Percentiles rank a stretch among this genome's conserved stretches.
These are phyloP conservation scores for Russula dissimulans DNA, from an alignment of 768 basidiomycete genomes.

Conservation along the genomic window DNA sequence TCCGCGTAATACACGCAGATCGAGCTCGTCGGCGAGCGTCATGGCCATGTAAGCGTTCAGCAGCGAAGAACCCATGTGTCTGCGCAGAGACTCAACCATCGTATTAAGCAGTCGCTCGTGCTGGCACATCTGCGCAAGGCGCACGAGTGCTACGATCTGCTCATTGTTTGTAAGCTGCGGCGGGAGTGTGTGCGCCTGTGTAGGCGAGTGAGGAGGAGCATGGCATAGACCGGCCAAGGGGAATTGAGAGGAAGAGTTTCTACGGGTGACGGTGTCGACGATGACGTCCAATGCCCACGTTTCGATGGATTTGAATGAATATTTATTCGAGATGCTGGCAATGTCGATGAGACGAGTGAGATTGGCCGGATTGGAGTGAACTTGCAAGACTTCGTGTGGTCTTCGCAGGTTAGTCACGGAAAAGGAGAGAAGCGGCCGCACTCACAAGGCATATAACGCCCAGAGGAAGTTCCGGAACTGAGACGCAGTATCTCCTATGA, in stretches of 20 bases:
- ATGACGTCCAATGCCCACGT: slow-evolving; percentile 71
- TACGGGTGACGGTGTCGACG: slow-evolving; percentile 54
- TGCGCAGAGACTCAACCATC: slow-evolving; percentile 48
- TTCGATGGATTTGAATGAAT: slow-evolving; percentile 64
- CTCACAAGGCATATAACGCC: slow-evolving; percentile 70
- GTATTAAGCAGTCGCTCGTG: slow-evolving; percentile 52
- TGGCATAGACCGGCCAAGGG: slow-evolving; percentile 25
- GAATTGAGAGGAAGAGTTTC: slow-evolving; percentile 40
- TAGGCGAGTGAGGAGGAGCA: slow-evolving; percentile 23
- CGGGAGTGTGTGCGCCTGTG: slow-evolving; percentile 13
- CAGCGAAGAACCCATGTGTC: slow-evolving; percentile 52
- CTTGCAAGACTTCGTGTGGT: slow-evolving; percentile 49
- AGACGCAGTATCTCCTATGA: slow-evolving; percentile 50
- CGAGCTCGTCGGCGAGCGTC: slow-evolving; percentile 62
- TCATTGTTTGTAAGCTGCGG: slow-evolving; percentile 17
- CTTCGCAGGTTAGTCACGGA: slow-evolving; percentile 27
- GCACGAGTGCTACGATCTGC: slow-evolving; percentile 33
- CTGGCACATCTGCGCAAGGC: slow-evolving; percentile 57
- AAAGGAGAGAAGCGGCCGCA: not conserved
- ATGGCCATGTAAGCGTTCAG: slow-evolving; percentile 67
- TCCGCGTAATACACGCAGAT: slow-evolving; percentile 50
- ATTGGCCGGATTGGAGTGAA: slow-evolving; percentile 41
- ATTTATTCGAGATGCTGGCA: slow-evolving; percentile 60
- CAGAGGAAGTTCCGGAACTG: slow-evolving; percentile 71
- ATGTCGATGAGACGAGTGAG: slow-evolving; percentile 51